phyloP scores from a whole-genome alignment of 495 filamentous ascomycete genomes.

The Aspergillus wentii region DNA sequence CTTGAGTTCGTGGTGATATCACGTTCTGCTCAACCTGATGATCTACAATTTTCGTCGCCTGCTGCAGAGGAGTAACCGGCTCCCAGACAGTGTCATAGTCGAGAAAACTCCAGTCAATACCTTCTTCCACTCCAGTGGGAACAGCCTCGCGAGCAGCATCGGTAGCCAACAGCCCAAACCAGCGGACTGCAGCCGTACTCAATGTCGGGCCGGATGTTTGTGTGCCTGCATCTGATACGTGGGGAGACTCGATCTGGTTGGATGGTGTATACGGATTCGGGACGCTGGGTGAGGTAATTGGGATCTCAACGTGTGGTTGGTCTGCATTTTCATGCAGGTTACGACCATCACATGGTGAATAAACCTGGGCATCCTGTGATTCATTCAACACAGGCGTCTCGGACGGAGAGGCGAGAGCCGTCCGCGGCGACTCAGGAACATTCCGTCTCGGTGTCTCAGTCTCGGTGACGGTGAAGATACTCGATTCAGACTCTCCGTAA shows the following conservation, averaged over 20 bases:
- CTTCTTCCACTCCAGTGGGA: background rate
- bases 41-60: conserved; percentile 15
- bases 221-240: background rate
- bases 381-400: background rate
- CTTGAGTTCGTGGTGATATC: background rate
- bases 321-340: background rate
- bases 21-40: background rate
- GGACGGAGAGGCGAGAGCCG: background rate
- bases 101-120: conserved; percentile 4
- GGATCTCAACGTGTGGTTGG: background rate
- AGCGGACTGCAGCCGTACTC: conserved; percentile 7
- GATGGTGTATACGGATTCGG: background rate
- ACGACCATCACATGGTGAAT: background rate
- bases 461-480: background rate
- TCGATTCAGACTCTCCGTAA: background rate
- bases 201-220: background rate
- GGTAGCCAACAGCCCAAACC: conserved; percentile 14
- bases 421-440: background rate
- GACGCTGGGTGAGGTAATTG: background rate
- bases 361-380: background rate
- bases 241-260: conserved; percentile 1
- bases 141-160: conserved; percentile 8
- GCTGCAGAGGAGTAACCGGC: conserved; percentile 9
- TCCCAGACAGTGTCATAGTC: background rate
- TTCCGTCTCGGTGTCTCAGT: background rate